Evolutionary conservation across 192 early-diverging fungal genomes (phyloP).

Genomic region (Coemansia sp.): DNA sequence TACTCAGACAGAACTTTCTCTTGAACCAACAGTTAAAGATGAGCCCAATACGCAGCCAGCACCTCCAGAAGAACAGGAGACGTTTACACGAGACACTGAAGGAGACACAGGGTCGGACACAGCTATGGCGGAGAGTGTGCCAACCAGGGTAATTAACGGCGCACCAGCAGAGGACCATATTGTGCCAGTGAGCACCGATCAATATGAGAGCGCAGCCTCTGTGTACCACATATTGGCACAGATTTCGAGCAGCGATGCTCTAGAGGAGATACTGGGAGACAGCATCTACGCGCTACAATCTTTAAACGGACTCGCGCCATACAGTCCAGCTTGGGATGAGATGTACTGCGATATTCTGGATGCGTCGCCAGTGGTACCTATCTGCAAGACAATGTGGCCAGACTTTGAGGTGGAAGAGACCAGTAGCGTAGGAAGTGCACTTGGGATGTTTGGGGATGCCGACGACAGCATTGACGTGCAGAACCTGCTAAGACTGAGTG

Average conservation of each 20-base stretch:
- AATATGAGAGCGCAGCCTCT: slow-evolving; percentile 26
- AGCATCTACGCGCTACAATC: slow-evolving; percentile 38
- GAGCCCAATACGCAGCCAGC: not conserved
- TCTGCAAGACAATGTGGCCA: slow-evolving; percentile 53
- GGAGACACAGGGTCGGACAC: not conserved
- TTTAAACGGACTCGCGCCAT: slow-evolving; percentile 25
- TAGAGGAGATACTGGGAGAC: slow-evolving; percentile 43
- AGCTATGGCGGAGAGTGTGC: not conserved
- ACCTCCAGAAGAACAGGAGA: not conserved
- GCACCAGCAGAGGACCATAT: slow-evolving; percentile 14
- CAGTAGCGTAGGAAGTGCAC: not conserved
- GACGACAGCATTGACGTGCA: slow-evolving; percentile 16
- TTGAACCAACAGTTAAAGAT: not conserved
- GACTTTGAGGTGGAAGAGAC: slow-evolving; percentile 23
- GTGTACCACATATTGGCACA: slow-evolving; percentile 43
- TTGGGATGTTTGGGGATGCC: not conserved
- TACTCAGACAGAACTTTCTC: not conserved
- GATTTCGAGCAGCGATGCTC: slow-evolving; percentile 12
- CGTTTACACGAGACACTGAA: not conserved
- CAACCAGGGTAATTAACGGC: not conserved
- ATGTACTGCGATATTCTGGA: slow-evolving; percentile 47
- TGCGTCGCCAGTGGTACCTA: slow-evolving; percentile 43
- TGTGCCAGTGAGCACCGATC: slow-evolving; percentile 18
- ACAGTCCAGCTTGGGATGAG: slow-evolving; percentile 35
- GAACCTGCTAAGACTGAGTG: slow-evolving; percentile 19